Base-by-base conservation (phyloP, 2,329 filamentous ascomycete species). In the Cordyceps pruinosa region DNA sequence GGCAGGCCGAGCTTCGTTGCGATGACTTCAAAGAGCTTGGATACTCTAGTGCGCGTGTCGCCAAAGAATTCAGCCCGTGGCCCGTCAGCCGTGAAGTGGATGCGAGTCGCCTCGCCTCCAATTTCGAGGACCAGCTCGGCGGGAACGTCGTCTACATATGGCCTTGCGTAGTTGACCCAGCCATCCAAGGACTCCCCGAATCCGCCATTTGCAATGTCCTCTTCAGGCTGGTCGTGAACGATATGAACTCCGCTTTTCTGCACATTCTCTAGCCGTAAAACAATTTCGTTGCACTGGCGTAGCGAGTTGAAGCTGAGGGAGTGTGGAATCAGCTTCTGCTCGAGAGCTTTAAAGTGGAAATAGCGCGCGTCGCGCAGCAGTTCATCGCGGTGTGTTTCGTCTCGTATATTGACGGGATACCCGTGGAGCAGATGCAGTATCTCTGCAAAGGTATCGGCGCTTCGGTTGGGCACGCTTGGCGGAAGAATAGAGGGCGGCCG, bases 331-430 rank as follows among this genome's bases (percentile, higher is more conserved):
- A 97, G 77, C 61, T 84, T 86, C 72, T 97, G 93, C 73, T 97
- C 93, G 0, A 97, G 75, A 0, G 90, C 91, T 67, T 92, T 93
- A 64, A 97, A 86, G 69, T 96, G 90, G 70, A 93, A 97, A 70
- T 97, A 97, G 53, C 89, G 85, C 61, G 90, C 94, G 70, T 97
- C 93, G 41, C 89, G 81, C 1, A 97, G 75, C 4, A 97, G 79
- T 58, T 88, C 83, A 23, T 83, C 78, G 19, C 93, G 85, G 66
- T 97, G 93, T 2, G 80, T 77, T 61, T 92, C 88, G 68, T 86
- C 81, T 54, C 85, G 81, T 59, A 97, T 89, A 23, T 86, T 78
- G 1, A 97, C 72, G 0, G 89, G 86, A 69, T 97, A 97, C 4
- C 93, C 93, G 53, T 89, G 84, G 5, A 97, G 77, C 39, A 96